Conservation (phyloP, 2,329 filamentous ascomycete species). For the Sclerotinia sclerotiorum region DNA sequence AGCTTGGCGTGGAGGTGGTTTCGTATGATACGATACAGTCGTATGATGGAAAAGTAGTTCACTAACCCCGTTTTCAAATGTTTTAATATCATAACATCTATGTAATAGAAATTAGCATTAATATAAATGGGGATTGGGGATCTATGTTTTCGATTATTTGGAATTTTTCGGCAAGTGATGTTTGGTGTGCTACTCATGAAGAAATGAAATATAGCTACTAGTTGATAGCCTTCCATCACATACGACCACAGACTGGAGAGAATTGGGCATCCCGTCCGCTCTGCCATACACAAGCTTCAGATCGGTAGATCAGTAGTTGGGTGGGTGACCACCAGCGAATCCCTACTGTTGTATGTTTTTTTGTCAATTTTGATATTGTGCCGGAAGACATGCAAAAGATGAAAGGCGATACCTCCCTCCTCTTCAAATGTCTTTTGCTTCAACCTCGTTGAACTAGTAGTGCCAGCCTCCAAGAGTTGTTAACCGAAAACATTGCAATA, state of each 20-base stretch:
- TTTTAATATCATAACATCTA: not conserved
- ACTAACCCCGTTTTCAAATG: not conserved
- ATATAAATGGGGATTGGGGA: not conserved
- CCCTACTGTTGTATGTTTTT: constrained; percentile 21
- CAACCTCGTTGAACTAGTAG: not conserved
- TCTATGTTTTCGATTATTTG: not conserved
- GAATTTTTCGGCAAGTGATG: not conserved
- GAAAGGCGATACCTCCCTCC: no score
- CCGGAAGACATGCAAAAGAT: no score
- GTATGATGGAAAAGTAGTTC: constrained; percentile 2
- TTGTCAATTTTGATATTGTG: not conserved
- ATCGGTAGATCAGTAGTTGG: constrained; percentile 26
- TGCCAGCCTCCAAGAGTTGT: not conserved
- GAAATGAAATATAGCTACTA: no score
- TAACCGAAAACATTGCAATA: no score
- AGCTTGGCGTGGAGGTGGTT: not conserved
- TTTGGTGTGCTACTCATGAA: not conserved
- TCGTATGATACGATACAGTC: not conserved
- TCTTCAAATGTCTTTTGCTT: not conserved
- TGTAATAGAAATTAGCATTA: not conserved
- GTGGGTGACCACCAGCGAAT: constrained; percentile 27
- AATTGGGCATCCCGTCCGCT: constrained; percentile 25
- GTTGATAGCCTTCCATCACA: rapidly evolving
- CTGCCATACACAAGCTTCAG: constrained; percentile 26
- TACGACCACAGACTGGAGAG: constrained; percentile 18